Base-by-base conservation (phyloP, 225 moss, liverwort and hornwort species). In the Straminergon stramineum region DNA sequence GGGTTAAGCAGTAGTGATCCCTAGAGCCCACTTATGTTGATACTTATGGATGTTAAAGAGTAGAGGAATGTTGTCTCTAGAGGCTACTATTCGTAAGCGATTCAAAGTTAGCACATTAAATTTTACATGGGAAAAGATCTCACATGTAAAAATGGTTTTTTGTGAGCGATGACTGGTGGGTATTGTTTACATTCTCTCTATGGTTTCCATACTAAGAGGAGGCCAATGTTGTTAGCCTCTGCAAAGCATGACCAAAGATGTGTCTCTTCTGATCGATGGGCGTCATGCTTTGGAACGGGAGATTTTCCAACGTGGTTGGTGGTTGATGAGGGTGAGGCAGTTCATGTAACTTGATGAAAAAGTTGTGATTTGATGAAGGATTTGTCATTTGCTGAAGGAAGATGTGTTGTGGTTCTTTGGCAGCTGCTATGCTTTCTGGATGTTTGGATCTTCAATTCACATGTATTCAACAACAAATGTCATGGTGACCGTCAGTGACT, bases 231-330 rank as follows among this genome's bases (percentile, higher is more conserved):
- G 63, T 83, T 11, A 86, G 73, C 73, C 84, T 84, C 73, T 89
- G 43, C 75, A 80, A 52, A 84, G 61, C 80, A 75, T 60, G 69
- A 70, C 51, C 80, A 87, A 87, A 70, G 78, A 70, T 80, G 87
- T 74, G 64, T 87, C 22, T 48, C 78, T 67, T 90, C 74, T 90
- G 83, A 86, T 48, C 48, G 48, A 48, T 84, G 84, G 62, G 21
- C 68, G 56, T 53, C n/a, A 22, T 87, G 85, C 57, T 89, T 81
- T 90, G 67, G 85, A 75, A 75, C 90, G 39, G 67, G 92, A 96
- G 95, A 95, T 62, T 86, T 96, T 57, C 96, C 94, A 52, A 91
- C 82, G 65, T 97, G 96, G 96, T 89, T 97, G 64, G 88, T 96
- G 57, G 91, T 91, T 86, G 96, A 95, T 81, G 95, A 95, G 52